Evolutionary conservation across 805 yeast species (phyloP), one percentile per base, ranked within the genome.

Genomic region (Starmerella sp.): DNA sequence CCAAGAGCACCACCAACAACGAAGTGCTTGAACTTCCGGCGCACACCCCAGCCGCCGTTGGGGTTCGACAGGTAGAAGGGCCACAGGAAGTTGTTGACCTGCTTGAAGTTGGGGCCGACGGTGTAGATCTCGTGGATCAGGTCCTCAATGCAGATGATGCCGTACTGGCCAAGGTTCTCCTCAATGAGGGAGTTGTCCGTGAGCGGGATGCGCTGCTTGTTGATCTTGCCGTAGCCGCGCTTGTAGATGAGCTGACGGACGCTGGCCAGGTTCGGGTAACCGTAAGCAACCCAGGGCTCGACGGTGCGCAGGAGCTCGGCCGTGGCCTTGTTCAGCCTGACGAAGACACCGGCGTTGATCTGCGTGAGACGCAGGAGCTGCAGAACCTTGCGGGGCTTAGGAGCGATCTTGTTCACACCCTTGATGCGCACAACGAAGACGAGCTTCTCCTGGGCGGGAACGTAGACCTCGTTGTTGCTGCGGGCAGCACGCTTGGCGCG

Each of bases 391-490:
- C 96, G 89, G 83, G 96, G 96, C 85, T 90, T 90, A 72, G 97
- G 96, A 73, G 96, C 86, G 70, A 90, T 88, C 85, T 89, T 90
- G 90, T 80, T 86, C 76, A 90, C 87, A 90, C 97, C 97, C 91
- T 90, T 90, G 84, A 90, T 90, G 85, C 97, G 88, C 76, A 90
- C 82, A 72, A 90, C 95, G 75, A 90, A 88, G 66, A 87, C 95
- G 71, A 90, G 84, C 78, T 87, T 89, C 71, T 83, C 82, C 82
- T 90, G 91, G 75, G 95, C 96, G 71, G 83, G 88, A 69, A 88
- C 95, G 81, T 82, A 88, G 87, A 82, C 86, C 71, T 93, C 84
- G 77, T 90, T 91, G 72, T 81, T 76, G 74, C 93, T 91, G 78
- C 84, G 86, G 68, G 96, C 95, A 65, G 61, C 66, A 32, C 66